Base-by-base conservation (phyloP, 306 rosid species). In the Fagus sylvatica region DNA sequence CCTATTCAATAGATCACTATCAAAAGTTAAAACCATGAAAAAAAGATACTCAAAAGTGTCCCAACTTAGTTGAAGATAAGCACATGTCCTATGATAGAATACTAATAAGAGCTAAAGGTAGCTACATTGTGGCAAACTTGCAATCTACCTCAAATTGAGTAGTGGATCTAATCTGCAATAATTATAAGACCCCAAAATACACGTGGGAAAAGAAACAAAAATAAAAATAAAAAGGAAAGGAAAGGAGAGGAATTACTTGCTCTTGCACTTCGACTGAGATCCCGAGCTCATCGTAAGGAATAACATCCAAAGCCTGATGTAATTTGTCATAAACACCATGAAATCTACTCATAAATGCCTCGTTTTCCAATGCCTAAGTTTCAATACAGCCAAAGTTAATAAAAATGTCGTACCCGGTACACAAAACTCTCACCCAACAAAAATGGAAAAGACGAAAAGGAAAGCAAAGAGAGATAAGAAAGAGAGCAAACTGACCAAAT, bases 261-360 rank as follows among this genome's bases (percentile, higher is more conserved):
- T 94, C 97, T 77, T 81, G 75, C 56, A 90, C 84, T 88, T 94
- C 98, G 76, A 85, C 88, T 0, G 96, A 89, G 76, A 92, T 80
- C 72, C 91, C 96, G 76, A 94, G 79, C 79, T 85, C 89, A 32
- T 84, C 84, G n/a, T 78, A 78, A 43, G 97, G 98, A 40, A 89
- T 76, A 28, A 40, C 82, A 64, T 80, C 87, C 68, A 92, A 84
- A 1, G 81, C 92, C 62, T 73, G 89, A 84, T 87, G 82, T 53
- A 92, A 78, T 73, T 83, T 89, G 28, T 90, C 92, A 62, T 94
- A 90, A 43, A 79, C 95, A 17, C 16, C 74, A 75, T 80, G 88
- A 84, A 94, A 94, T 67, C 83, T 89, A 16, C 82, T 86, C 93
- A 89, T 94, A 76, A 89, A 85, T 1, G 82, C 85, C 81, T 94